Base-by-base conservation (phyloP, 345 rosid genomes). In the Citrus inodora region DNA sequence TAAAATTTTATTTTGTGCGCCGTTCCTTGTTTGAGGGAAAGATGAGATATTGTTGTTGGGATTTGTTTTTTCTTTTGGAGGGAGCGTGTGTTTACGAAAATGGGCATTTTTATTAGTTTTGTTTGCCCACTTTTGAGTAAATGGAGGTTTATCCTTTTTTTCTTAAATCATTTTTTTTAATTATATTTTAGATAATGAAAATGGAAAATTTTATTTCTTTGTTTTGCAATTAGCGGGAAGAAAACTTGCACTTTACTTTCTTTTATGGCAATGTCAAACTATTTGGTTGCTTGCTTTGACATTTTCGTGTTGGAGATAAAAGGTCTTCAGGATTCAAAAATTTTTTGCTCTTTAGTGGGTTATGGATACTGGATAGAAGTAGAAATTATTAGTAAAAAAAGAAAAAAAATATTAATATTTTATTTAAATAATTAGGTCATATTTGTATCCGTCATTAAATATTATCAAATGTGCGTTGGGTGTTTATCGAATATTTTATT, bases 11-110 rank as follows among this genome's bases (percentile, higher is more conserved):
- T 64, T 55, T 55, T 77, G n/a, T 71, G 74, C 67, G 79, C 83
- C 79, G 85, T 86, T 85, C 84, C 76, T 86, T 71, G 58, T 67
- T 77, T 67, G 68, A 82, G 67, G 78, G 85, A 79, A 38, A 30
- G 73, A 61, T 48, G 66, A 53, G 77, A 51, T 79, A 73, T 69
- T 32, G 88, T 79, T 78, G 90, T 84, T 81, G 82, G 74, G 88
- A 84, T 81, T 81, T 85, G 4, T 4, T 83, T 48, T 9, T 8
- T 40, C 1, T 9, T 81, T 78, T 78, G 78, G 82, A 78, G 79
- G 27, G 37, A 32, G 4, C 22, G 17, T 46, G 46, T 64, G 25
- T 55, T 58, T 63, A 11, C 65, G 0, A n/a, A 74, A 78, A 67
- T 63, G 32, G n/a, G 74, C 78, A 69, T 63, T 1, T 5, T 51